These are phyloP conservation scores for Dentipellis fragilis DNA, from an alignment of 768 basidiomycete species.

Conservation along the genomic window DNA sequence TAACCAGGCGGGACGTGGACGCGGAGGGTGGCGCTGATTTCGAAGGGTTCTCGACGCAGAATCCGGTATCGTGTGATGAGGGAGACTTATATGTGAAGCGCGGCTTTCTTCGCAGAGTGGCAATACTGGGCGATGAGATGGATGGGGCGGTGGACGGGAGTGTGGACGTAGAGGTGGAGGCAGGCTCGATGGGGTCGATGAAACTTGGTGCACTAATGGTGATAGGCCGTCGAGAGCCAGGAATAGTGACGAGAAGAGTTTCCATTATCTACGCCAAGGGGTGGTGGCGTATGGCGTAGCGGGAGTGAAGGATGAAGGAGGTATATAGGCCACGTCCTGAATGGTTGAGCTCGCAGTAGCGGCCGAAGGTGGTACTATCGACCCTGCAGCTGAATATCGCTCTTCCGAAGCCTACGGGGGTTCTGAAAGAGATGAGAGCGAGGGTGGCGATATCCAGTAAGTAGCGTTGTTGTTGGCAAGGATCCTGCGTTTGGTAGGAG, in stretches of 20 bases:
- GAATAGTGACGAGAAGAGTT: constrained; percentile 7
- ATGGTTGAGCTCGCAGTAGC: too few relatives aligned
- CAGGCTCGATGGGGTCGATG: constrained; percentile 9
- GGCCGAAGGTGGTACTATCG: too few relatives aligned
- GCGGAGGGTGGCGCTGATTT: constrained; percentile 3
- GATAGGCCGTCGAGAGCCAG: constrained; percentile 14
- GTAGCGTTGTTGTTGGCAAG: too few relatives aligned
- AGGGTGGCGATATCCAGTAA: too few relatives aligned
- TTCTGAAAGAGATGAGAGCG: too few relatives aligned
- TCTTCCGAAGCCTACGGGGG: too few relatives aligned
- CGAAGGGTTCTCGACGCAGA: constrained; percentile 10
- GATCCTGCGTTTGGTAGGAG: too few relatives aligned
- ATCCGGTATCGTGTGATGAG: constrained; percentile 8
- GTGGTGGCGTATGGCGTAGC: background rate
- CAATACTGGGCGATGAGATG: background rate
- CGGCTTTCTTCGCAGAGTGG: constrained; percentile 11
- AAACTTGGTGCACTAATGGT: constrained; percentile 10
- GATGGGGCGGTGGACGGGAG: constrained; percentile 3
- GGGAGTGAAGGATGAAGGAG: background rate
- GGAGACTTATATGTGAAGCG: constrained; percentile 13
- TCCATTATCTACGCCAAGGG: constrained; percentile 1
- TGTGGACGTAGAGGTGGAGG: constrained; percentile 1
- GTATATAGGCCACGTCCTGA: background rate
- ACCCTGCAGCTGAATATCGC: too few relatives aligned
- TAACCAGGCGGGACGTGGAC: background rate